Evolutionary conservation across 495 filamentous ascomycete genomes (phyloP).

Genomic region (Penicillium bialowiezense): DNA sequence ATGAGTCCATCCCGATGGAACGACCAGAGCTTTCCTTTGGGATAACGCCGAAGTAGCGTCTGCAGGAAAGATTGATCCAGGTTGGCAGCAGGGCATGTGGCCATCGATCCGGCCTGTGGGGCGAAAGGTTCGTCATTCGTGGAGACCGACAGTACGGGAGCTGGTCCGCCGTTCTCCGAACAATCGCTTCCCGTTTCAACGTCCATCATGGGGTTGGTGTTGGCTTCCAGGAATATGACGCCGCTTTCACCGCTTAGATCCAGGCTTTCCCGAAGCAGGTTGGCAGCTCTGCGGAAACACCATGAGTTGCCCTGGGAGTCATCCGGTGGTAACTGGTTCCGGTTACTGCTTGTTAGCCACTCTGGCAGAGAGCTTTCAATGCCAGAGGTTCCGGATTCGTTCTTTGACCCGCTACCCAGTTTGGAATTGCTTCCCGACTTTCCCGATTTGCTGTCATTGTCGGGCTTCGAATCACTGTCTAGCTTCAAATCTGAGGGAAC

Average conservation of each 20-base stretch:
- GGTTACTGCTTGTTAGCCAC: conserved; percentile 34
- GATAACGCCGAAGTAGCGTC: conserved; percentile 55
- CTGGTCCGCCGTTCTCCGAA: conserved; percentile 30
- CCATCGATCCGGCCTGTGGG: conserved; percentile 30
- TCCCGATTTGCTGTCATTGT: not conserved
- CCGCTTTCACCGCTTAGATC: conserved; percentile 50
- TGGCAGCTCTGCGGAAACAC: conserved; percentile 55
- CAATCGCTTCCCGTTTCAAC: conserved; percentile 34
- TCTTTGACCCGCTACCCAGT: conserved; percentile 9
- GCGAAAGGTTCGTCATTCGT: conserved; percentile 41
- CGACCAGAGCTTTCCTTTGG: conserved; percentile 62
- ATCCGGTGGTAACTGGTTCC: conserved; percentile 33
- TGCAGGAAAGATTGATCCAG: conserved; percentile 45
- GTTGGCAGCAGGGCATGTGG: conserved; percentile 31
- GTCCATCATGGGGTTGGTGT: conserved; percentile 28
- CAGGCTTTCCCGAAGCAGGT: conserved; percentile 55
- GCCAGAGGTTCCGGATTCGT: conserved; percentile 22
- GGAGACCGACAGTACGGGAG: conserved; percentile 36
- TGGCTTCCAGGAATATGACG: conserved; percentile 52
- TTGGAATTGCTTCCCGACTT: not conserved
- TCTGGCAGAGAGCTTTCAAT: conserved; percentile 34
- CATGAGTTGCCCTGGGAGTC: conserved; percentile 40
- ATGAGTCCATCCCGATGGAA: conserved; percentile 53
- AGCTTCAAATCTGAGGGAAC: conserved; percentile 18
- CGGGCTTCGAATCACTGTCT: not conserved